These are phyloP conservation scores for Ophiostoma angusticollis DNA, from an alignment of 2,329 filamentous ascomycete species.

Conservation along the genomic window DNA sequence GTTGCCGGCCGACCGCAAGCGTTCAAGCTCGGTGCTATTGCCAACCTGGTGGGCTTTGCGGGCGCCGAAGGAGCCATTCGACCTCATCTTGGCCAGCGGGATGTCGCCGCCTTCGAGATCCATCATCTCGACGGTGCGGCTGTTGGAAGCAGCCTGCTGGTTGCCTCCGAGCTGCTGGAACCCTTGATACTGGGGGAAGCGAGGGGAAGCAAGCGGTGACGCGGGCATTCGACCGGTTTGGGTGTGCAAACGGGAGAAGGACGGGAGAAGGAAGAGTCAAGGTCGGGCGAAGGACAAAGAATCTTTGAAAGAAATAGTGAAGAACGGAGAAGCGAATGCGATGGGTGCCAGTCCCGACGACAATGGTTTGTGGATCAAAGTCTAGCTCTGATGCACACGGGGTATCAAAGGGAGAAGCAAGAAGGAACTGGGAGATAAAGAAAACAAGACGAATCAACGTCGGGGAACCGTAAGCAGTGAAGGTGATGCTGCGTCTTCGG, in stretches of 20 bases:
- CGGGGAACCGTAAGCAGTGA: too few species aligned
- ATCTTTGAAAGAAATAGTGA: background rate
- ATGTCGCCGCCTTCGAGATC: constrained; percentile 32
- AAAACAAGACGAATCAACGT: background rate
- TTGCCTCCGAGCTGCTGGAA: constrained; percentile 15
- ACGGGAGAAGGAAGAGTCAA: constrained; percentile 6
- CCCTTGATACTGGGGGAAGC: constrained; percentile 14
- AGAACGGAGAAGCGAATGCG: background rate
- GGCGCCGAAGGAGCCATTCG: constrained; percentile 39
- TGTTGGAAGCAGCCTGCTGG: too few species aligned
- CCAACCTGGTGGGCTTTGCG: constrained; percentile 24
- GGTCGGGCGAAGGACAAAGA: background rate
- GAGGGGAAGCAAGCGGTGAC: constrained; percentile 13
- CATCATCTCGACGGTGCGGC: constrained; percentile 7
- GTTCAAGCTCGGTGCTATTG: constrained; percentile 12
- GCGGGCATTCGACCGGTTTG: constrained; percentile 7
- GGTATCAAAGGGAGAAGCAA: background rate
- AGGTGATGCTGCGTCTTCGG: too few species aligned
- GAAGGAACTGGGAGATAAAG: background rate
- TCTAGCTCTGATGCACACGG: constrained; percentile 5
- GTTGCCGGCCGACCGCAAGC: constrained; percentile 6
- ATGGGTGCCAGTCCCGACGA: constrained; percentile 2
- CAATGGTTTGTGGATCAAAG: constrained; percentile 1
- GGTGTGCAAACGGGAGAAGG: background rate
- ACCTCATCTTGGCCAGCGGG: constrained; percentile 42